Base-by-base conservation (phyloP, 768 basidiomycete species). In the Cyathus striatus region DNA sequence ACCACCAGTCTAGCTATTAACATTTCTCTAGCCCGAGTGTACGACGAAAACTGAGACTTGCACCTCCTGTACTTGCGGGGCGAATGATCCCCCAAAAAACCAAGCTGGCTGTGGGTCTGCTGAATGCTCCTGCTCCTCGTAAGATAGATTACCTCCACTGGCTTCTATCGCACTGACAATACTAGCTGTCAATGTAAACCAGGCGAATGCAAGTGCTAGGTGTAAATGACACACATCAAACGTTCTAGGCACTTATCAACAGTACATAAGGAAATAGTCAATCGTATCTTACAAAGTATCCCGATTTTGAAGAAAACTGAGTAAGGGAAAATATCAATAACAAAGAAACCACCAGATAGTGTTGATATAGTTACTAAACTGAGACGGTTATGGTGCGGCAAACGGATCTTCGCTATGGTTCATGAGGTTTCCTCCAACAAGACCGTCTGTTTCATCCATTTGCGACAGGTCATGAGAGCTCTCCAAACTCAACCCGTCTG, bases 351-450 rank as follows among this genome's bases (percentile, higher is more conserved):
- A n/a, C n/a, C n/a, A n/a, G n/a, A n/a, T n/a, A n/a, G n/a, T n/a
- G n/a, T n/a, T n/a, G n/a, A n/a, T n/a, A n/a, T n/a, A n/a, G n/a
- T n/a, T n/a, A n/a, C n/a, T n/a, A n/a, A n/a, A n/a, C n/a, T n/a
- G n/a, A n/a, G n/a, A n/a, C n/a, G n/a, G n/a, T n/a, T n/a, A n/a
- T n/a, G n/a, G n/a, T 20, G 55, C 55, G 23, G 61, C 69, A 55
- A 88, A 90, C 5, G 83, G 84, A 53, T 88, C 82, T 1, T 54
- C 70, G 13, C 65, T 63, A 39, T 73, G 61, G 57, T 81, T 79
- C 72, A 89, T 78, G 45, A 83, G 55, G 14, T 73, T 59, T 1
- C 76, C 79, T 12, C 78, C 84, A 24, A 86, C 65, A 18, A 88
- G 55, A 9, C 63, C 68, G 50, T 83, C 78, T 23, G 60, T 59